Evolutionary conservation across 257 asterid species (phyloP).

Genomic region (Nicotiana noctiflora): DNA sequence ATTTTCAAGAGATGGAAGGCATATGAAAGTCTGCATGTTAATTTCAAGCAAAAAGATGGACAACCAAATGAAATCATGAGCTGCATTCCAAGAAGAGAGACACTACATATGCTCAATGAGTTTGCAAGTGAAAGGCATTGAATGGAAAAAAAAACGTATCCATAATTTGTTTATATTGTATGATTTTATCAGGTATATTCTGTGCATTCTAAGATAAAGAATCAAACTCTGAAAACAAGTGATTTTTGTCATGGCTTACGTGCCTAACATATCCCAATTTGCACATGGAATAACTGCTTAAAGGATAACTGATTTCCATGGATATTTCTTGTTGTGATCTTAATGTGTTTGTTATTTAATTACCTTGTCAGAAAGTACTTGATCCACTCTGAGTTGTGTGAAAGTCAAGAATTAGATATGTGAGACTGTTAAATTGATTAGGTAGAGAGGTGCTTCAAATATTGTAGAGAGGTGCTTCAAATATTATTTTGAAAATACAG

Average conservation of each 20-base stretch:
- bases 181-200: background rate
- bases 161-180: background rate
- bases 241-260: background rate
- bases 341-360: background rate
- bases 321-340: background rate
- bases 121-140: background rate
- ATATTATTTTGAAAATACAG: background rate
- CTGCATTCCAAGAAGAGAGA: slow-evolving; percentile 7
- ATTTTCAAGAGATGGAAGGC: background rate
- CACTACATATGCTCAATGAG: background rate
- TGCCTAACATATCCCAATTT: background rate
- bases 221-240: background rate
- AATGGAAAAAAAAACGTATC: background rate
- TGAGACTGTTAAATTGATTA: background rate
- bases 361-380: background rate
- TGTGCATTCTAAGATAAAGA: background rate
- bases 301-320: background rate
- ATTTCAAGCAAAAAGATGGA: background rate
- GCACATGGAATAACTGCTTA: background rate
- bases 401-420: background rate
- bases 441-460: background rate
- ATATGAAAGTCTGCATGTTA: background rate
- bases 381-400: background rate
- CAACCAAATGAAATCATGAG: background rate
- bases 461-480: too few species aligned